Percentiles rank a stretch among this genome's conserved stretches.
Evolutionary conservation across 768 basidiomycete species (phyloP).

Genomic region (Cubamyces lactineus): DNA sequence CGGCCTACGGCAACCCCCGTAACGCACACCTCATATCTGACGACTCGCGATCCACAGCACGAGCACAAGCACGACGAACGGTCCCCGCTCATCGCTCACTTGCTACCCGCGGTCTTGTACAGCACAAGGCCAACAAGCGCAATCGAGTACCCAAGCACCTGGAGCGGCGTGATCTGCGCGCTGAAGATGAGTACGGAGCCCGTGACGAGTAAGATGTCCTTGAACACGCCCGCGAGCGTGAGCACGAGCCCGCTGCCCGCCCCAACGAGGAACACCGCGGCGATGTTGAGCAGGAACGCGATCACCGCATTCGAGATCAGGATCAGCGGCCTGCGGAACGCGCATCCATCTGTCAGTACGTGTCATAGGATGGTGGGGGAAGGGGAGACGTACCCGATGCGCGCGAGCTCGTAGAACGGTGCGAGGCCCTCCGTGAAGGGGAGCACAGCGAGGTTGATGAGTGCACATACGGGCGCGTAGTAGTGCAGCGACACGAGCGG

Average conservation of each 20-base stretch:
- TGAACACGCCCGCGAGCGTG: conserved; percentile 84
- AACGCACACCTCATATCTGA: background rate
- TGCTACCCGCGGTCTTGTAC: conserved; percentile 77
- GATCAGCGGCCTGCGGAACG: conserved; percentile 60
- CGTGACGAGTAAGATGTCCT: conserved; percentile 94
- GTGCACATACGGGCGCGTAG: conserved; percentile 93
- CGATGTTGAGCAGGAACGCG: conserved; percentile 89
- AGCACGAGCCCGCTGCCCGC: conserved; percentile 86
- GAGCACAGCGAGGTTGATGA: conserved; percentile 81
- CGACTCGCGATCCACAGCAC: too few species aligned
- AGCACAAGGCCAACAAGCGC: conserved; percentile 83
- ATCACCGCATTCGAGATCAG: conserved; percentile 83
- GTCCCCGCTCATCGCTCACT: conserved; percentile 41
- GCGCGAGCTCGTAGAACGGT: conserved; percentile 75
- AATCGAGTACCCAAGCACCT: conserved; percentile 89
- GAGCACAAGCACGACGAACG: background rate
- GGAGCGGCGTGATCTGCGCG: conserved; percentile 76
- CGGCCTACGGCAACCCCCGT: background rate
- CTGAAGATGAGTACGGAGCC: conserved; percentile 90
- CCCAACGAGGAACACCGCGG: conserved; percentile 92
- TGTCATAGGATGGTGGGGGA: background rate
- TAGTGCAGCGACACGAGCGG: conserved; percentile 95
- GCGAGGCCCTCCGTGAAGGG: conserved; percentile 92
- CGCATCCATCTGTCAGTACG: conserved; percentile 6
- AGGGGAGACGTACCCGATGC: conserved; percentile 35